A percentile compares a stretch with the other conserved stretches of the same genome.
Evolutionary conservation across 2,329 filamentous ascomycete genomes (phyloP).

Genomic region (Curvularia spicifera): DNA sequence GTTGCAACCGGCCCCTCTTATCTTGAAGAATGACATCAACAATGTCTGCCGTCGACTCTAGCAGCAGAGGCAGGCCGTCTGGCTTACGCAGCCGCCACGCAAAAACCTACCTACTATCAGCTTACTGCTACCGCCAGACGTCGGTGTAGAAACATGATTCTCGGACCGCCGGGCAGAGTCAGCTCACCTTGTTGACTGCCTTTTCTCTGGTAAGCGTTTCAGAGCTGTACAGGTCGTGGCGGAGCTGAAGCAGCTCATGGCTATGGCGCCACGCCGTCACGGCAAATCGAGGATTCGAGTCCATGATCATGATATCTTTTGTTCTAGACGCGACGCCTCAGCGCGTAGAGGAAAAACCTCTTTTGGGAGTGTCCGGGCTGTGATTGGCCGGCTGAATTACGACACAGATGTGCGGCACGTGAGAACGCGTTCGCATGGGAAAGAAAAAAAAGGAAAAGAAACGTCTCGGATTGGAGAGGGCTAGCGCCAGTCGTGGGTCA

Average conservation of each 20-base stretch:
- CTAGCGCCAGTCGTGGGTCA: background rate
- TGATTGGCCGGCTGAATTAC: constrained; percentile 19
- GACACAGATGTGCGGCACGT: constrained; percentile 10
- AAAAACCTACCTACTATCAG: constrained; percentile 39
- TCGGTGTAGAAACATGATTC: constrained; percentile 2
- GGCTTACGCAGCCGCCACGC: constrained; percentile 43
- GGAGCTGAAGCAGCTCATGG: constrained; percentile 69
- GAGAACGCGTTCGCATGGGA: constrained; percentile 5
- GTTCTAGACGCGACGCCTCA: constrained; percentile 1
- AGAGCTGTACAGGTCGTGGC: constrained; percentile 67
- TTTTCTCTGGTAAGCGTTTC: constrained; percentile 38
- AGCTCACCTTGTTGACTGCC: constrained; percentile 50
- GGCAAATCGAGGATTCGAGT: constrained; percentile 18
- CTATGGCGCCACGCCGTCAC: constrained; percentile 65
- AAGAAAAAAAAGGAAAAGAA: background rate
- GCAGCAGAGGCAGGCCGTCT: constrained; percentile 69
- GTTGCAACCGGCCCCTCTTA: constrained; percentile 53
- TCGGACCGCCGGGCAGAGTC: constrained; percentile 1
- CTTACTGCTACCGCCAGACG: constrained; percentile 7
- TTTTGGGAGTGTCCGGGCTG: background rate
- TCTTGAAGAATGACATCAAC: constrained; percentile 73
- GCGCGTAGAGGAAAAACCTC: background rate
- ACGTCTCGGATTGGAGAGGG: background rate
- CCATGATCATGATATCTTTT: constrained; percentile 2
- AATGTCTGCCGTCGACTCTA: constrained; percentile 78